Percentiles rank a stretch among this genome's conserved stretches.
Evolutionary conservation across 2,329 filamentous ascomycete species (phyloP).

Genomic region (Hypoxylon sp.): DNA sequence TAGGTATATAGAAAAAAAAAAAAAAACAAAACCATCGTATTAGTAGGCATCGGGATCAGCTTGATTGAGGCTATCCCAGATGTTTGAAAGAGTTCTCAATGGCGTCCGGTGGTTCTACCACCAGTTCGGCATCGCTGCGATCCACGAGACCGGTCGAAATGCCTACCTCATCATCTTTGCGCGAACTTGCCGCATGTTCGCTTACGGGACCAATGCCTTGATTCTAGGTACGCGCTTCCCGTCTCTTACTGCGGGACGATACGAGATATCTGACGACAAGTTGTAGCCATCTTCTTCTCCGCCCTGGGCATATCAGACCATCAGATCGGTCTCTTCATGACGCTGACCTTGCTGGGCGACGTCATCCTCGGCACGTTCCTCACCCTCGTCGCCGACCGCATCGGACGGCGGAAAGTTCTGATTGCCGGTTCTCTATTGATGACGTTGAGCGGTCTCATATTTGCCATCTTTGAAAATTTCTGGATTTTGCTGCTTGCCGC

Average conservation of each 20-base stretch:
- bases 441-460: constrained; percentile 62
- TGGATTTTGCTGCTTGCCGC: constrained; percentile 66
- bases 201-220: constrained; percentile 68
- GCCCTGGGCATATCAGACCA: constrained; percentile 63
- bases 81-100: constrained; percentile 35
- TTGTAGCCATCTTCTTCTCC: constrained; percentile 62
- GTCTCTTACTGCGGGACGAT: not conserved
- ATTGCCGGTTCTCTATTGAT: constrained; percentile 63
- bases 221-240: constrained; percentile 56
- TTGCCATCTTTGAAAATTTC: constrained; percentile 63
- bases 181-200: constrained; percentile 64
- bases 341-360: constrained; percentile 67
- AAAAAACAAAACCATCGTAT: constrained; percentile 3
- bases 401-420: constrained; percentile 64
- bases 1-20: too few species aligned
- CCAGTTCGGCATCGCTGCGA: constrained; percentile 58
- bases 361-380: constrained; percentile 64
- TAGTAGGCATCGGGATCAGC: not conserved
- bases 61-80: constrained; percentile 13
- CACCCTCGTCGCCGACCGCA: constrained; percentile 65
- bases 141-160: constrained; percentile 57
- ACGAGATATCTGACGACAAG: constrained; percentile 4
- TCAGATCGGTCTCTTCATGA: constrained; percentile 71
- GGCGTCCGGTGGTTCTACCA: constrained; percentile 49
- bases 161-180: constrained; percentile 62